A percentile compares a stretch with the other conserved stretches of the same genome.
phyloP scores from a whole-genome alignment of 352 stramenopile species.

The Phytophthora nicotianae region DNA sequence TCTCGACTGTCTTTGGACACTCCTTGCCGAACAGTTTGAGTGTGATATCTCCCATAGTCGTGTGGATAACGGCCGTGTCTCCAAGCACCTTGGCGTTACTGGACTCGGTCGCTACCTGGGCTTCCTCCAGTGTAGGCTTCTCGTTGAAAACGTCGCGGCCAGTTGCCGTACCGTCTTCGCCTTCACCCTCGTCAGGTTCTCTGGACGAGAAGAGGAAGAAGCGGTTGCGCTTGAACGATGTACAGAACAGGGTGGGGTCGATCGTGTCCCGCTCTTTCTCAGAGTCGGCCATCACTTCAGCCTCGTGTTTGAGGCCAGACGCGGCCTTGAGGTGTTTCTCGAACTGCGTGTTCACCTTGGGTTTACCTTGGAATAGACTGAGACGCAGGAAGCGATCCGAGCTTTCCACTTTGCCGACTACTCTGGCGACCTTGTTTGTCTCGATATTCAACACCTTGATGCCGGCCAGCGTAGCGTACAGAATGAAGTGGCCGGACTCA shows the following conservation, averaged over 20 bases:
- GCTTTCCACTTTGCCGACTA: conserved; percentile 96
- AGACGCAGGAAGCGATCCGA: conserved; percentile 95
- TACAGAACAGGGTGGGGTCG: conserved; percentile 90
- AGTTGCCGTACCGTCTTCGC: conserved; percentile 47
- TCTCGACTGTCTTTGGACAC: conserved; percentile 96
- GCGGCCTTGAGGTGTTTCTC: conserved; percentile 74
- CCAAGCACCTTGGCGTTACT: conserved; percentile 59
- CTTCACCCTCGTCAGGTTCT: conserved; percentile 89
- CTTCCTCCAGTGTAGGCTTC: conserved; percentile 95
- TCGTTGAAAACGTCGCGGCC: conserved; percentile 98
- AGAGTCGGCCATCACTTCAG: conserved; percentile 66
- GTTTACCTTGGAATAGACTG: conserved; percentile 94
- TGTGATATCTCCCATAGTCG: conserved; percentile 98
- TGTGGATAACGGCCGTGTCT: conserved; percentile 94
- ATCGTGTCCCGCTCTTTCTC: conserved; percentile 43
- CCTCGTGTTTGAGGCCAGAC: conserved; percentile 56
- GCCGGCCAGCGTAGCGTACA: conserved; percentile 95
- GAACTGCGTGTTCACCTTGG: conserved; percentile 97
- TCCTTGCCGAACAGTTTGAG: conserved; percentile 97
- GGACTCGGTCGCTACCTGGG: conserved; percentile 86
- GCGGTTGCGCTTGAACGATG: conserved; percentile 90
- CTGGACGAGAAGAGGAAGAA: conserved; percentile 98
- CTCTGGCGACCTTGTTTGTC: conserved; percentile 91
- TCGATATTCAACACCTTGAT: conserved; percentile 97
- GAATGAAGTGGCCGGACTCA: conserved; percentile 94